These are phyloP conservation scores for Penicillium sp. DNA, from an alignment of 2,329 filamentous ascomycete species.

Conservation along the genomic window DNA sequence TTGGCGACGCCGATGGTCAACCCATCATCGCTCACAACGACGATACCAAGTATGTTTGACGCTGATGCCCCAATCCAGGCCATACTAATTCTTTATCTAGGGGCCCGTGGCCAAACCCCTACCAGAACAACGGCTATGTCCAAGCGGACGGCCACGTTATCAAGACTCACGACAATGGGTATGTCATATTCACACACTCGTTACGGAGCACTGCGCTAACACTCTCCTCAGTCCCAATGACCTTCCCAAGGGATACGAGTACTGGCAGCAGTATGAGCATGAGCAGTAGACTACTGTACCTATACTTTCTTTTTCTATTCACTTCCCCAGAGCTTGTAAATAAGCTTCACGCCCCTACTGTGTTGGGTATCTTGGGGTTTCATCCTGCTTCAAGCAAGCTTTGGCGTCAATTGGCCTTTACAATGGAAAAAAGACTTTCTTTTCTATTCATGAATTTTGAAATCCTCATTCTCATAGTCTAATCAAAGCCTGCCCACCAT, in stretches of 20 bases:
- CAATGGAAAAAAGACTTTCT: not conserved
- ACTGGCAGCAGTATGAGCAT: slow-evolving; percentile 17
- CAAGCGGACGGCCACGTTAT: slow-evolving; percentile 4
- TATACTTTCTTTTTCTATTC: not conserved
- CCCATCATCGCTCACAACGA: slow-evolving; percentile 13
- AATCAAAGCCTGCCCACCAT: no score
- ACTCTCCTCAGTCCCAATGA: not conserved
- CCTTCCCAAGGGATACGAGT: slow-evolving; percentile 16
- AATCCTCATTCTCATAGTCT: no score
- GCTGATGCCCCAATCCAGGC: not conserved
- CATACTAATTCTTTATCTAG: slow-evolving; percentile 3
- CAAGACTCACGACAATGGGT: slow-evolving; percentile 15
- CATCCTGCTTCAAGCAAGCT: slow-evolving; percentile 1
- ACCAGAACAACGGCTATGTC: slow-evolving; percentile 16
- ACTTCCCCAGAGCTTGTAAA: slow-evolving; percentile 19
- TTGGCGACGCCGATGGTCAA: slow-evolving; percentile 9
- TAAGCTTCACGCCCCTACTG: slow-evolving; percentile 9
- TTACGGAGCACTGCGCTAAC: not conserved
- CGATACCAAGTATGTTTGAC: slow-evolving; percentile 5
- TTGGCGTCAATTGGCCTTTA: not conserved
- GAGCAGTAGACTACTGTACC: not conserved
- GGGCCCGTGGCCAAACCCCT: slow-evolving; percentile 12
- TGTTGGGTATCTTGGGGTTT: slow-evolving; percentile 1
- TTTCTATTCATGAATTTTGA: no score
- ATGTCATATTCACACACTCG: not conserved